Evolutionary conservation across 768 basidiomycete genomes (phyloP).

Genomic region (Rhizopogon sp.): DNA sequence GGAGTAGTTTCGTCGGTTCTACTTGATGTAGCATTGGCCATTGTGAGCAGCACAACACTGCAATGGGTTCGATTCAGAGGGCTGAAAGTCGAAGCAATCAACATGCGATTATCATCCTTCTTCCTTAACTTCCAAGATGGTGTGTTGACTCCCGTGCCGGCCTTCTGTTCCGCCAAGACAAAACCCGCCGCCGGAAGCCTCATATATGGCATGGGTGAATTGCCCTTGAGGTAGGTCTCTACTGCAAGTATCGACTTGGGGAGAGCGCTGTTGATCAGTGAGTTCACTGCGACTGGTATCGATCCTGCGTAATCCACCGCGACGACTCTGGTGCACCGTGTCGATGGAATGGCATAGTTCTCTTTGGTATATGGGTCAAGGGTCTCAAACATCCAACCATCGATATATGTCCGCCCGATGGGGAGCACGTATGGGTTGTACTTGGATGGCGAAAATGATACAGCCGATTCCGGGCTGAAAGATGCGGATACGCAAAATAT

Average conservation of each 20-base stretch:
- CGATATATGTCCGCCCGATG: slow-evolving; percentile 77
- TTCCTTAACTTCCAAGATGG: slow-evolving; percentile 52
- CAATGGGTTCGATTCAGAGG: slow-evolving; percentile 48
- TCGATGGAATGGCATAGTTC: slow-evolving; percentile 92
- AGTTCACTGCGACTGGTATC: slow-evolving; percentile 80
- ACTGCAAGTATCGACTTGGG: slow-evolving; percentile 69
- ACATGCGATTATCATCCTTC: slow-evolving; percentile 52
- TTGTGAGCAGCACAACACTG: slow-evolving; percentile 43
- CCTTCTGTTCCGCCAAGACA: slow-evolving; percentile 48
- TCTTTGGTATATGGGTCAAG: slow-evolving; percentile 93
- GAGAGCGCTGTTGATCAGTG: slow-evolving; percentile 75
- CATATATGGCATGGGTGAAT: slow-evolving; percentile 60
- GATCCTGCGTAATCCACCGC: slow-evolving; percentile 85
- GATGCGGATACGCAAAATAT: slow-evolving; percentile 85
- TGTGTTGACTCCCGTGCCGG: slow-evolving; percentile 18
- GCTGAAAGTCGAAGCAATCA: slow-evolving; percentile 52
- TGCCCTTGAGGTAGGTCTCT: slow-evolving; percentile 66
- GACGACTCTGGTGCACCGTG: slow-evolving; percentile 78
- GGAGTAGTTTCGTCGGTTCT: slow-evolving; percentile 34
- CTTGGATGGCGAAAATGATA: slow-evolving; percentile 53
- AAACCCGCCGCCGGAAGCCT: slow-evolving; percentile 65
- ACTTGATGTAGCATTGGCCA: slow-evolving; percentile 10
- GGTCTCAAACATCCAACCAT: slow-evolving; percentile 96
- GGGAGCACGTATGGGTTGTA: slow-evolving; percentile 75
- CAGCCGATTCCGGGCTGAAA: slow-evolving; percentile 59